Percentiles rank a stretch among this genome's conserved stretches.
Conservation (phyloP, 2,329 filamentous ascomycete species). For the Pseudopyrenochaeta lycopersici region DNA sequence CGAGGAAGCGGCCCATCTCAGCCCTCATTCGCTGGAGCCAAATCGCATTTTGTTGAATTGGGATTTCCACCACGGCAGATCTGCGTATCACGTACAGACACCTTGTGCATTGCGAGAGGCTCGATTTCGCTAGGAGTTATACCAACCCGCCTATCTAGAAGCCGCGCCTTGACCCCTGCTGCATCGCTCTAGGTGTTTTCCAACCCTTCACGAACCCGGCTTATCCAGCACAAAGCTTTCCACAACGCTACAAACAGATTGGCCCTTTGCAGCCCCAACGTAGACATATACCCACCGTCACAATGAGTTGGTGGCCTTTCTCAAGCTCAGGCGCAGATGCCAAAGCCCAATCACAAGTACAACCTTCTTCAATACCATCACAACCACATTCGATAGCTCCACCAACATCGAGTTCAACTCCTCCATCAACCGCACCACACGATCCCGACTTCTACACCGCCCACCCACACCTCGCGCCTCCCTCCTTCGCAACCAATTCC, state of each 20-base stretch:
- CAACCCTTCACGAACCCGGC: not conserved
- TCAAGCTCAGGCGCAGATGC: conserved; percentile 24
- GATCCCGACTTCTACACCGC: conserved; percentile 65
- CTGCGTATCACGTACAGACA: conserved; percentile 3
- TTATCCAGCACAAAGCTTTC: not conserved
- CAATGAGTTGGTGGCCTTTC: conserved; percentile 36
- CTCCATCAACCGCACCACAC: conserved; percentile 49
- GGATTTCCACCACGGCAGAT: not conserved
- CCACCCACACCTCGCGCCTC: conserved; percentile 58
- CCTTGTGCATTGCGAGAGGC: not conserved
- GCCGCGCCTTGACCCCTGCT: not conserved
- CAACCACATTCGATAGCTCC: conserved; percentile 24
- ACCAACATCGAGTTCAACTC: conserved; percentile 24
- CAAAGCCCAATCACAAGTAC: conserved; percentile 16
- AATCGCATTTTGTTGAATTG: conserved; percentile 20
- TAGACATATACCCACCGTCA: conserved; percentile 7
- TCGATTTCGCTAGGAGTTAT: not conserved
- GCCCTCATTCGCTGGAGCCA: conserved; percentile 31
- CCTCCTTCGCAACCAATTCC: conserved; percentile 22
- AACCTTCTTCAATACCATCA: conserved; percentile 23
- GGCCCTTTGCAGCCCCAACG: not conserved
- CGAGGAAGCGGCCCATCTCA: conserved; percentile 25
- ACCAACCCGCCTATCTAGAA: not conserved
- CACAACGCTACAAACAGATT: not conserved
- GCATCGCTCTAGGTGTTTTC: not conserved